Base-by-base conservation (phyloP, 2,329 filamentous ascomycete species). In the Albophoma yamanashiensis region DNA sequence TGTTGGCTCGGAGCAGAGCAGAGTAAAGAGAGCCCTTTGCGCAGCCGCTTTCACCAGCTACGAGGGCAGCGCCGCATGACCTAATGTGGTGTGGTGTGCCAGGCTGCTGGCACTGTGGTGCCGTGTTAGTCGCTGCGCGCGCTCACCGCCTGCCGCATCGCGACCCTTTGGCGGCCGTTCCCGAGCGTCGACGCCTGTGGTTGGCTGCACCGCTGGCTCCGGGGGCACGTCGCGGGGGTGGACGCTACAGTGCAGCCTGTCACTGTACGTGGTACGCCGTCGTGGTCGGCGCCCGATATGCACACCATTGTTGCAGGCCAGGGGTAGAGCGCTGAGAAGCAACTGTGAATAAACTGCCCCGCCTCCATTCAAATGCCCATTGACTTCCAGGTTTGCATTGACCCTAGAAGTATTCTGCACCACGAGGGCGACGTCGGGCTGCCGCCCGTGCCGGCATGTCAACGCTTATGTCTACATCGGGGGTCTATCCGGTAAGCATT, bases 61-160 rank as follows among this genome's bases (percentile, higher is more conserved):
- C 14, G 22, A 25, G 22, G 42, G 42, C 43, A 14, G 22, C 43
- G 43, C 45, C 45, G 45, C 47, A 27, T 50, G 47, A 50, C 47
- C 47, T 31, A 31, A 31, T 31, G 25, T 9, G 47, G 47, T 17
- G 45, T 31, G 25, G 45, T 20, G 22, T 50, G 45, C 27, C n/a
- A n/a, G n/a, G n/a, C n/a, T n/a, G n/a, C n/a, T 31, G 5, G 27
- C 45, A 20, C 45, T 31, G 25, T 31, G 45, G 45, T 31, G 45
- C 20, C 7, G 27, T 34, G 61, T 66, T 65, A 67, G 63, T 64
- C 62, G 62, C 61, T 57, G 17, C 43, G 27, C 45, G 59, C 50
- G 56, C 59, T 63, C 64, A 64, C 65, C 64, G 64, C 64, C 62
- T 66, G 58, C 62, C 63, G 40, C 20, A 58, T 63, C 50, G 50